These are phyloP conservation scores for Geosmithia putterillii DNA, from an alignment of 2,329 filamentous ascomycete species.

Conservation along the genomic window DNA sequence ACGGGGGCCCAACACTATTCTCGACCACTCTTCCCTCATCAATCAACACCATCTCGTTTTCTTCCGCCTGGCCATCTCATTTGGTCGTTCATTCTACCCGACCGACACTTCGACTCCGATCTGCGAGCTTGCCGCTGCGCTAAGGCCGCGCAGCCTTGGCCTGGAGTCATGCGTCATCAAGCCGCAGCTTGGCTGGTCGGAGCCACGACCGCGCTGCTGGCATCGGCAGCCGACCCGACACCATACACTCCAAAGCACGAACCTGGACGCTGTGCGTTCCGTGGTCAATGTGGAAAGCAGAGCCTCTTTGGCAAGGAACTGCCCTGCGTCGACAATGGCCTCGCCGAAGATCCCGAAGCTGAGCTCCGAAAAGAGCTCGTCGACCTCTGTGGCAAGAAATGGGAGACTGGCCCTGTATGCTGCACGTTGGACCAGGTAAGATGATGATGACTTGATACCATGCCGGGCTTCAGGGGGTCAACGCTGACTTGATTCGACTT, in stretches of 20 bases:
- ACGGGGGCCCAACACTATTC: background rate
- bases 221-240: constrained; percentile 12
- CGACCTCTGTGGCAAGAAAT: constrained; percentile 75
- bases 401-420: constrained; percentile 74
- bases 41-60: background rate
- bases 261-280: constrained; percentile 76
- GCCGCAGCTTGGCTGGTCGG: constrained; percentile 14
- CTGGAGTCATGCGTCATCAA: constrained; percentile 3
- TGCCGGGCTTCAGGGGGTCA: background rate
- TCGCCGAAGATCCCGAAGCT: constrained; percentile 61
- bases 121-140: background rate
- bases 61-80: background rate
- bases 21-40: background rate
- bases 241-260: constrained; percentile 57
- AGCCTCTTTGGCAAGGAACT: constrained; percentile 81
- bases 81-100: background rate
- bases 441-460: background rate
- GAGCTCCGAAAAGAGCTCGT: constrained; percentile 67
- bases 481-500: background rate
- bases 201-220: constrained; percentile 15
- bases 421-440: constrained; percentile 67
- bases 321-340: constrained; percentile 84
- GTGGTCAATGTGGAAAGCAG: constrained; percentile 84
- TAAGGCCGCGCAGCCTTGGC: constrained; percentile 1
- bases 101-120: background rate